Base-by-base conservation (phyloP, 2,329 filamentous ascomycete genomes). In the Phyllosticta citribraziliensis region DNA sequence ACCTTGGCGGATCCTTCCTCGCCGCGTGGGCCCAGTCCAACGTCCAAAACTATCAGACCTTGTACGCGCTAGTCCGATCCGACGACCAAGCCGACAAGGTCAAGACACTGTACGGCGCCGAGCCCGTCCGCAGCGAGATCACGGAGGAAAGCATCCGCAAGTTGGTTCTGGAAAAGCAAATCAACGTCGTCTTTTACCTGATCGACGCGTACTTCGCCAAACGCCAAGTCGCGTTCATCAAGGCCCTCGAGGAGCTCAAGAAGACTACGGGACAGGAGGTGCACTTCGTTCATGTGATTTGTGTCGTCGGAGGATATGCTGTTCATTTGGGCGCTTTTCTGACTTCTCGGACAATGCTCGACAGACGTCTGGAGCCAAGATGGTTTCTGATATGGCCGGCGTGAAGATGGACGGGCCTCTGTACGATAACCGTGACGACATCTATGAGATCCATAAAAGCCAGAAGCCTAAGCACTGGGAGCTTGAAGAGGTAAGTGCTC, bases 1-100 rank as follows among this genome's bases (percentile, higher is more conserved):
- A 83, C 61, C 76, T 83, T 0, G 80, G 80, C 22, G 81, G 80
- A 2, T 76, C 74, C 0, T 68, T 83, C 2, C 75, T 83, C 5
- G 74, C 76, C 9, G 72, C 71, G 5, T 72, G 75, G 63, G 64
- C 67, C 1, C 59, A 3, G 22, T 22, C 63, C 3, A 69, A 2
- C 73, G 3, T 82, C 1, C 75, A 77, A 0, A 50, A 72, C 5
- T 75, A 81, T 63, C 66, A 72, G 22, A 77, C 70, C 20, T 64
- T 82, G 1, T 81, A 74, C 61, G 79, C 79, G 2, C 73, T 81
- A 0, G 77, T 82, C 11, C 75, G 80, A 5, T 78, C 72, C 1
- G 68, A 73, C 1, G 22, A 22, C 22, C 22, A 22, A 3, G 22
- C 22, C 22, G 3, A 2, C 22, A 22, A 22, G 3, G 22, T 22